phyloP scores from a whole-genome alignment of 441 rosid species.

The Euphorbia celastroides region DNA sequence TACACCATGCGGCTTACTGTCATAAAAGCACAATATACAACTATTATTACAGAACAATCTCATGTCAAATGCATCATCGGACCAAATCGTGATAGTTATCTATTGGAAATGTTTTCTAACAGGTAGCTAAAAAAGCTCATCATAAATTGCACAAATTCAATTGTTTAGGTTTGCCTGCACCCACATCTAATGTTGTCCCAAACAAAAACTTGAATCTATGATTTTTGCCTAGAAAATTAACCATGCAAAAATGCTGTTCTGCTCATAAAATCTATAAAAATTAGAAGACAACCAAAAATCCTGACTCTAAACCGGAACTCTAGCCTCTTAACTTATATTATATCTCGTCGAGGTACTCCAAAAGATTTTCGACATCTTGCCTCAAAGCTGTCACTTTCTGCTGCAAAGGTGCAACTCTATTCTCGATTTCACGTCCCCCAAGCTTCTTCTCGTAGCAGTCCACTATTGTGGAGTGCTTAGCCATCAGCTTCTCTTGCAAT shows the following conservation, averaged over 20 bases:
- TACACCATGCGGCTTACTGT: too few relatives aligned
- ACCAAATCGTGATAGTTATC: background rate
- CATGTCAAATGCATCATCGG: background rate
- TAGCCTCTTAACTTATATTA: constrained; percentile 9
- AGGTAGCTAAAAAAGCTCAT: background rate
- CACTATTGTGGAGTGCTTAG: constrained; percentile 66
- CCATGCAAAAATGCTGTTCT: background rate
- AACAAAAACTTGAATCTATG: constrained; percentile 1
- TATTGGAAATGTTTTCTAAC: background rate
- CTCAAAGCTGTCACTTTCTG: constrained; percentile 59
- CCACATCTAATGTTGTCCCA: background rate
- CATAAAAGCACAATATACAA: too few relatives aligned
- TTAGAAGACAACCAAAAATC: too few relatives aligned
- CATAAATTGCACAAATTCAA: background rate
- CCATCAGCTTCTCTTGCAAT: constrained; percentile 78
- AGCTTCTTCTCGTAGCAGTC: constrained; percentile 69
- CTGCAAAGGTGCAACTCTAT: constrained; percentile 60
- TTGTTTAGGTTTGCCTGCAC: background rate
- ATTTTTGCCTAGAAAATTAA: background rate
- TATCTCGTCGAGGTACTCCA: constrained; percentile 62
- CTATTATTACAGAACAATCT: background rate
- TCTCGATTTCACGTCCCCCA: constrained; percentile 65
- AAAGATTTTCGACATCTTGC: constrained; percentile 82
- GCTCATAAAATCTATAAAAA: background rate
- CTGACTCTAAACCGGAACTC: background rate